A percentile compares a stretch with the other conserved stretches of the same genome.
Evolutionary conservation across 805 yeast genomes (phyloP).

Genomic region (Saccharomycopsis fibuligera): DNA sequence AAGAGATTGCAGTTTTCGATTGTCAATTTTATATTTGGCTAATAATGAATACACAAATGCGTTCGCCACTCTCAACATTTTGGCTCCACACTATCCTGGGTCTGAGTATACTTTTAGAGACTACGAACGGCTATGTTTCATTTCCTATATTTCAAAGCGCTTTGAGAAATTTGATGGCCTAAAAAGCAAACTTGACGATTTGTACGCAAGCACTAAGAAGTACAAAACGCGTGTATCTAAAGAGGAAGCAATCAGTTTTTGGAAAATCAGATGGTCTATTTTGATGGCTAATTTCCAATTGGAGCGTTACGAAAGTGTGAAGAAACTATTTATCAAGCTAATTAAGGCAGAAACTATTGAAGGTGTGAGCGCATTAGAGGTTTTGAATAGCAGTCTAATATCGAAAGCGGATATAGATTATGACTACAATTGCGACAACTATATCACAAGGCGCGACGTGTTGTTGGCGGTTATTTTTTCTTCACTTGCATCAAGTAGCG

Average conservation of each 20-base stretch:
- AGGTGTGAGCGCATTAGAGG: constrained; percentile 22
- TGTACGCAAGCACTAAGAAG: neutral
- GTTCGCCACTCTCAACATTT: neutral
- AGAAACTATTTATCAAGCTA: constrained; percentile 17
- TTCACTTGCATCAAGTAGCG: neutral
- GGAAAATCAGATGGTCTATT: constrained; percentile 25
- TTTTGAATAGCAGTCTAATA: constrained; percentile 12
- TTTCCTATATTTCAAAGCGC: constrained; percentile 3
- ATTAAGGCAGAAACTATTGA: constrained; percentile 2
- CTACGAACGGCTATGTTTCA: constrained; percentile 6
- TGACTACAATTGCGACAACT: constrained; percentile 21
- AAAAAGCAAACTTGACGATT: neutral
- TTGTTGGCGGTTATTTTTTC: constrained; percentile 22
- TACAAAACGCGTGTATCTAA: neutral
- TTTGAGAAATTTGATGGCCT: neutral
- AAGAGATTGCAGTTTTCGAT: neutral
- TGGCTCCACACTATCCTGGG: neutral
- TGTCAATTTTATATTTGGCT: constrained; percentile 5
- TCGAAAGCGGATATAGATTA: no score
- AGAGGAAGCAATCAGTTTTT: constrained; percentile 25
- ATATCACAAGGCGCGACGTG: constrained; percentile 9
- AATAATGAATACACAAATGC: constrained; percentile 2
- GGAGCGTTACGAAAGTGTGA: constrained; percentile 23
- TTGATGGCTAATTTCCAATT: constrained; percentile 25
- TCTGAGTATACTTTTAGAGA: constrained; percentile 8